Evolutionary conservation across 257 asterid genomes (phyloP).

Genomic region (Eucommia ulmoides): DNA sequence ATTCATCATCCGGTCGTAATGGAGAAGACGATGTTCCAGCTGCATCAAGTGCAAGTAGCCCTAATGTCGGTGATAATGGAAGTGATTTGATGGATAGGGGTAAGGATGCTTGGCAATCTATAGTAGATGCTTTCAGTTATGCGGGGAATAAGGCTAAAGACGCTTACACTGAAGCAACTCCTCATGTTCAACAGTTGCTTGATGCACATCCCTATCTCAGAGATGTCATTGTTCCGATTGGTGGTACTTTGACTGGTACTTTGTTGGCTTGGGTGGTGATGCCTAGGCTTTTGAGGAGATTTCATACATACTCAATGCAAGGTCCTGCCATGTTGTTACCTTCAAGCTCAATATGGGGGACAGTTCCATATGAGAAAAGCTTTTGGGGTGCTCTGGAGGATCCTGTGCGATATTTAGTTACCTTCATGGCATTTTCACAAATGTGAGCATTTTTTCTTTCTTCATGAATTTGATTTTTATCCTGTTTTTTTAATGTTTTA

Average conservation of each 20-base stretch:
- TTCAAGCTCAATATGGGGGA: constrained; percentile 47
- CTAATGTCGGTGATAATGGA: constrained; percentile 29
- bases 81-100: constrained; percentile 46
- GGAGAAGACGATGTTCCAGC: constrained; percentile 18
- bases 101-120: constrained; percentile 47
- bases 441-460: constrained; percentile 37
- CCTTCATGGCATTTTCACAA: constrained; percentile 65
- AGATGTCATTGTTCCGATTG: constrained; percentile 76
- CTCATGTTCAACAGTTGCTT: constrained; percentile 54
- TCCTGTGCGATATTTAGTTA: constrained; percentile 60
- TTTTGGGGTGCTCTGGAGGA: constrained; percentile 88
- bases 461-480: neutral
- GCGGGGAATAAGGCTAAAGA: constrained; percentile 55
- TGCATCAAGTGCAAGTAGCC: constrained; percentile 22
- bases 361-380: constrained; percentile 81
- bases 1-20: constrained; percentile 30
- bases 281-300: constrained; percentile 62
- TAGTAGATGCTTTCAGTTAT: constrained; percentile 32
- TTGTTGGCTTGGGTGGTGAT: constrained; percentile 70
- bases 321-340: constrained; percentile 60
- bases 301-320: constrained; percentile 50
- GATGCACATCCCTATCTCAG: constrained; percentile 69
- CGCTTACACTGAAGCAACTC: constrained; percentile 37
- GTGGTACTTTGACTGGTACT: constrained; percentile 60
- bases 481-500: constrained; percentile 3